Percentiles rank a stretch among this genome's conserved stretches.
phyloP scores from a whole-genome alignment of 129 eudicot species.

The Centrapalus pauciflorus region DNA sequence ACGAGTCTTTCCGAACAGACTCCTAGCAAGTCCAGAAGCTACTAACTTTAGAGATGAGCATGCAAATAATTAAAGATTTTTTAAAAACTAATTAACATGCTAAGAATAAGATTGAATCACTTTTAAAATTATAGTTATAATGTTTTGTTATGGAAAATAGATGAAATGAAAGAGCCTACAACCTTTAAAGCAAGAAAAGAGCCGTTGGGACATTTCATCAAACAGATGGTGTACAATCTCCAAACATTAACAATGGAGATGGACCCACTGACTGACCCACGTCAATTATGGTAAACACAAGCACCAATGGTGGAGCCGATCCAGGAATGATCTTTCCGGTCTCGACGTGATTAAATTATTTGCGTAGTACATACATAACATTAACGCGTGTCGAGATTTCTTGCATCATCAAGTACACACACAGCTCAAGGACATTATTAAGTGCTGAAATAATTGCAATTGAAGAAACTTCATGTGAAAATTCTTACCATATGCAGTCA shows the following conservation, averaged over 20 bases:
- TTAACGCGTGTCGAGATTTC: slow-evolving; percentile 15
- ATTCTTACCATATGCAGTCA: slow-evolving; percentile 59
- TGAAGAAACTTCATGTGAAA: slow-evolving; percentile 19
- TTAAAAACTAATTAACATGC: no score
- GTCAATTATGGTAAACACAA: slow-evolving; percentile 12
- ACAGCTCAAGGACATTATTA: slow-evolving; percentile 11
- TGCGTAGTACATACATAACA: slow-evolving; percentile 4
- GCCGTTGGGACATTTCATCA: slow-evolving; percentile 32
- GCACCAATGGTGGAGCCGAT: slow-evolving; percentile 23
- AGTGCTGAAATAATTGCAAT: slow-evolving; percentile 21
- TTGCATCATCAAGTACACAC: slow-evolving; percentile 20
- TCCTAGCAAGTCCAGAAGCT: neutral
- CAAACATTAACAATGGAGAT: slow-evolving; percentile 3
- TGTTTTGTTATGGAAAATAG: neutral
- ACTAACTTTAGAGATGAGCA: no score
- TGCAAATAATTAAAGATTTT: no score
- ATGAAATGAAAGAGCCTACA: neutral
- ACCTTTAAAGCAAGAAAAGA: slow-evolving; percentile 18
- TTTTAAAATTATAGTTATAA: neutral
- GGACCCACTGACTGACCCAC: slow-evolving; percentile 33
- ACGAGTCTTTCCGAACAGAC: neutral
- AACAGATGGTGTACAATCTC: slow-evolving; percentile 14
- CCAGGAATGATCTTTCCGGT: slow-evolving; percentile 10
- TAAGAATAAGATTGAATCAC: no score
- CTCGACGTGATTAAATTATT: neutral